Conservation (phyloP, 192 early-diverging fungal species). For the Diversispora epigaea region DNA sequence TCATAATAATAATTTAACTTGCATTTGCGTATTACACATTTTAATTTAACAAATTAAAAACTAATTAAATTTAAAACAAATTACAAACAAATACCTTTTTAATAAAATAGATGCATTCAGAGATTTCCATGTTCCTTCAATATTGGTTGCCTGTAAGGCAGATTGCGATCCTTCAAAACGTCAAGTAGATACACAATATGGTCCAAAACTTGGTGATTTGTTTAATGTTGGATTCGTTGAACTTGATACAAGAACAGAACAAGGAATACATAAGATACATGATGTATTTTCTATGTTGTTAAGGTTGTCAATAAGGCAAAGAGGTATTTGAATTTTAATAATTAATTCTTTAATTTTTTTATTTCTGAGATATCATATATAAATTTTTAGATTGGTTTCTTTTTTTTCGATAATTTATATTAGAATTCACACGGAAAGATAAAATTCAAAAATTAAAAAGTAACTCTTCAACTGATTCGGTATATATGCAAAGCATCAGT, state of each 20-base stretch:
- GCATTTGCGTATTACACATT: not conserved
- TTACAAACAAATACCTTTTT: not conserved
- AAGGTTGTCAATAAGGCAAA: constrained; percentile 6
- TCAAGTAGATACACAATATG: constrained; percentile 1
- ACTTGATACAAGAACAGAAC: not conserved
- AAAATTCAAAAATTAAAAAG: not conserved
- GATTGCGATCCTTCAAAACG: constrained; percentile 15
- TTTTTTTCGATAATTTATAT: not conserved
- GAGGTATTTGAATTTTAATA: not conserved
- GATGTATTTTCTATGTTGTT: constrained; percentile 21
- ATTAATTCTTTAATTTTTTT: not conserved
- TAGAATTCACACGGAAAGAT: not conserved
- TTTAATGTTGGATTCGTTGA: constrained; percentile 15
- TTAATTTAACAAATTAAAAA: not conserved
- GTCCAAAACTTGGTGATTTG: not conserved
- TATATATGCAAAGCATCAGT: constrained; percentile 1
- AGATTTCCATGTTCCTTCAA: constrained; percentile 21
- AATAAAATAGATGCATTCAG: not conserved
- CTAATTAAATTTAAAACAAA: not conserved
- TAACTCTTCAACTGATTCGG: not conserved
- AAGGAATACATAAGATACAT: constrained; percentile 13
- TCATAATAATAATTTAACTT: no score
- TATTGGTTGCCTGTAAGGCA: not conserved
- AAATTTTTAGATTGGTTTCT: not conserved
- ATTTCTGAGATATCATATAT: not conserved